phyloP scores from a whole-genome alignment of 176 grass and related monocot species.

The Rhynchospora pubera region DNA sequence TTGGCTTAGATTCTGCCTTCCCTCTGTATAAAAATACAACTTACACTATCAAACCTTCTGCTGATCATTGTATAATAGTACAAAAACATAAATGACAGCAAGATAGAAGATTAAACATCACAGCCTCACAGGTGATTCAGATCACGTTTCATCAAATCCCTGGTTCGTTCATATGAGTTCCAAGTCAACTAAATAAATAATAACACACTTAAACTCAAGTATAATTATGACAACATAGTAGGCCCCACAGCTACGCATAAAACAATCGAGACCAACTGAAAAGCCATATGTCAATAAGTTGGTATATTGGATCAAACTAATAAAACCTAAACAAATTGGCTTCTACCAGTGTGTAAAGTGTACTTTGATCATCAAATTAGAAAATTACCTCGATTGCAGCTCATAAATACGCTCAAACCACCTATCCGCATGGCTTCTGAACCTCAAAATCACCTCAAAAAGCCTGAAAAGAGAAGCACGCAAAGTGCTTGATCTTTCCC shows the following conservation, averaged over 20 bases:
- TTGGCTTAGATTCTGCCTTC: slow-evolving; percentile 53
- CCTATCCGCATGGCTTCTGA: slow-evolving; percentile 68
- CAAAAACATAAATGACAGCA: not conserved
- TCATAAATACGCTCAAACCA: slow-evolving; percentile 94
- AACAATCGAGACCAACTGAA: not conserved
- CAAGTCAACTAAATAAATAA: not conserved
- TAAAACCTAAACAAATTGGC: not conserved
- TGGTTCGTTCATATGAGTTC: not conserved
- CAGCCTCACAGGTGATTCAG: not conserved
- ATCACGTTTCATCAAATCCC: not conserved
- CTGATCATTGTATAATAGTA: not conserved
- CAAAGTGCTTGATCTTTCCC: slow-evolving; percentile 61
- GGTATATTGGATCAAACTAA: not conserved
- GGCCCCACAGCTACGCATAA: not conserved
- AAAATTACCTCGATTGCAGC: slow-evolving; percentile 67
- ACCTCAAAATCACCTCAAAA: slow-evolving; percentile 85
- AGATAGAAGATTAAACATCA: not conserved
- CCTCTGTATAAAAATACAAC: slow-evolving; percentile 41
- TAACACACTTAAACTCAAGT: not conserved
- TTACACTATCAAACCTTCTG: not conserved
- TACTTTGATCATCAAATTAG: not conserved
- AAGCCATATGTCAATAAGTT: not conserved
- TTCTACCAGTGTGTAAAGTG: not conserved
- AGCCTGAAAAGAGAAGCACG: slow-evolving; percentile 60
- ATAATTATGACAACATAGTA: not conserved